A percentile compares a stretch with the other conserved stretches of the same genome.
Conservation (phyloP, 139 green algal genomes). For the Haematococcus sp. region DNA sequence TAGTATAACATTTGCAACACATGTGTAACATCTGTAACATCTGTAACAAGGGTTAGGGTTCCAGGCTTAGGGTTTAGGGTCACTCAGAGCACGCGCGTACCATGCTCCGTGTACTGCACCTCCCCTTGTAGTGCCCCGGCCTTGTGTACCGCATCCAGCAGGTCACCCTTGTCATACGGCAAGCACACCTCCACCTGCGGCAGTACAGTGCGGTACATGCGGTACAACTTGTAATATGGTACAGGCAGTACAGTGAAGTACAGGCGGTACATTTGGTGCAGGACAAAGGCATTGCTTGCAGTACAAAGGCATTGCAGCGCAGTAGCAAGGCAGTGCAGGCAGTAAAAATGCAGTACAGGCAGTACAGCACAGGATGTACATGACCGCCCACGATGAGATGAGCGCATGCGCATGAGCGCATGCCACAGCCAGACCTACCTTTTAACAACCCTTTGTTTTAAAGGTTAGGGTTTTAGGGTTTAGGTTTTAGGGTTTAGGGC, state of each 20-base stretch:
- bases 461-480: neutral
- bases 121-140: neutral
- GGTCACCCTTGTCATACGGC: slow-evolving; percentile 34
- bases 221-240: neutral
- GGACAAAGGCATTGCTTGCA: neutral
- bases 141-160: slow-evolving; percentile 31
- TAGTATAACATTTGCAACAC: no score
- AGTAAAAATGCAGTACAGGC: no score
- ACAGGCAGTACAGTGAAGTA: neutral
- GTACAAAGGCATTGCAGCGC: neutral
- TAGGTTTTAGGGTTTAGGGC: neutral
- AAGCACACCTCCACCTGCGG: slow-evolving; percentile 27
- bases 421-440: neutral
- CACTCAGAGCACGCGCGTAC: neutral
- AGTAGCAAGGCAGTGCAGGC: neutral
- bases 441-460: neutral
- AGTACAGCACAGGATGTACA: no score
- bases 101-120: slow-evolving; percentile 1
- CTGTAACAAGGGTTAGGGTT: no score
- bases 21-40: no score
- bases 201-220: neutral
- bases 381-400: no score
- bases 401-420: neutral
- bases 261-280: neutral
- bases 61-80: no score